These are phyloP conservation scores for Achaetomiella virescens DNA, from an alignment of 495 filamentous ascomycete species.

Conservation along the genomic window DNA sequence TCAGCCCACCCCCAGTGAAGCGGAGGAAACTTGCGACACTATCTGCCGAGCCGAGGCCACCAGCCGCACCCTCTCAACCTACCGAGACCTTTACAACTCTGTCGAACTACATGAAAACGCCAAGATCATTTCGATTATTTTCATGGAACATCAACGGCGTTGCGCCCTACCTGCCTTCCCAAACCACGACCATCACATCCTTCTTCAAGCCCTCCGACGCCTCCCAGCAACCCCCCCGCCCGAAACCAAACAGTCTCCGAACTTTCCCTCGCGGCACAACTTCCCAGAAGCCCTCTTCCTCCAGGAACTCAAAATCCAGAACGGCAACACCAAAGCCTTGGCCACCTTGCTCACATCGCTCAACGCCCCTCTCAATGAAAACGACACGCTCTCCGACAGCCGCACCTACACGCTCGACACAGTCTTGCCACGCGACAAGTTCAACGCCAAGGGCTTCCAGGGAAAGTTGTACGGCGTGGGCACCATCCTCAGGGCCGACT, in stretches of 20 bases:
- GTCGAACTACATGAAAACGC: not conserved
- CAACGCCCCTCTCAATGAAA: conserved; percentile 27
- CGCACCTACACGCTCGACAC: conserved; percentile 39
- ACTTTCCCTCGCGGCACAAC: conserved; percentile 40
- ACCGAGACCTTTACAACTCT: not conserved
- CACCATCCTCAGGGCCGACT: conserved; percentile 40
- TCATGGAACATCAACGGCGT: conserved; percentile 52
- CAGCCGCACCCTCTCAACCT: not conserved
- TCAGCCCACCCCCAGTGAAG: conserved; percentile 20
- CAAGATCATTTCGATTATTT: conserved; percentile 29
- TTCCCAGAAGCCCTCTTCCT: conserved; percentile 45
- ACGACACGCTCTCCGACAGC: conserved; percentile 4
- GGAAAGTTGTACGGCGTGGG: conserved; percentile 49
- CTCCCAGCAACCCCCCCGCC: not conserved
- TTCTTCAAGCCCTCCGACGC: conserved; percentile 31
- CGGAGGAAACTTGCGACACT: conserved; percentile 13
- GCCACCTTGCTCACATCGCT: conserved; percentile 22
- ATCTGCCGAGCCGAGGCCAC: too few species aligned
- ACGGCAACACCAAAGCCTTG: conserved; percentile 28
- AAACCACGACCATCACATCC: conserved; percentile 31
- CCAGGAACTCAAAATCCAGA: conserved; percentile 49
- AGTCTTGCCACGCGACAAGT: conserved; percentile 40
- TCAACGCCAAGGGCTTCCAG: conserved; percentile 44
- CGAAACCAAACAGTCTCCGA: conserved; percentile 26
- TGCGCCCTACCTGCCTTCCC: conserved; percentile 31